A percentile compares a stretch with the other conserved stretches of the same genome.
Conservation (phyloP, 495 filamentous ascomycete genomes). For the Neurospora sp. region DNA sequence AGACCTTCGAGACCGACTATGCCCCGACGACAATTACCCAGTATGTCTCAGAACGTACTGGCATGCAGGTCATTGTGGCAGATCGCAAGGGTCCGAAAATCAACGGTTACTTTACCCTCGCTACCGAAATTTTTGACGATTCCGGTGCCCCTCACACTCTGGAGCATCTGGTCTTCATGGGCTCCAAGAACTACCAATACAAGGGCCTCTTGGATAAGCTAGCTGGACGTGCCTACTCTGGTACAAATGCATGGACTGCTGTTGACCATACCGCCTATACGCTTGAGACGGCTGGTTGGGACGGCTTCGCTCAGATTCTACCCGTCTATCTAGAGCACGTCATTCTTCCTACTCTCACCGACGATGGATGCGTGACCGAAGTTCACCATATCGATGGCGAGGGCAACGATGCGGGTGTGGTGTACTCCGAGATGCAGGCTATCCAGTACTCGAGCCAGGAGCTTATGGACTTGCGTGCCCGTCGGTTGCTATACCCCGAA, state of each 20-base stretch:
- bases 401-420: slow-evolving; percentile 92
- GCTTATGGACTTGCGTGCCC: slow-evolving; percentile 72
- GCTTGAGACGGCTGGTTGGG: slow-evolving; percentile 89
- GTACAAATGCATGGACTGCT: slow-evolving; percentile 92
- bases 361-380: slow-evolving; percentile 88
- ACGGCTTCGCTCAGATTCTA: slow-evolving; percentile 87
- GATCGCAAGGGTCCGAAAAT: slow-evolving; percentile 90
- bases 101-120: slow-evolving; percentile 86
- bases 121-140: slow-evolving; percentile 95
- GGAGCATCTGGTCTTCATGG: slow-evolving; percentile 97
- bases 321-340: slow-evolving; percentile 95
- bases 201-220: slow-evolving; percentile 93
- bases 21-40: slow-evolving; percentile 75
- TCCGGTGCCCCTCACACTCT: slow-evolving; percentile 92
- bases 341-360: slow-evolving; percentile 80
- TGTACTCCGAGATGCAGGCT: slow-evolving; percentile 98
- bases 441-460: slow-evolving; percentile 74
- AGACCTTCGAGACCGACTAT: slow-evolving; percentile 82
- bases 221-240: slow-evolving; percentile 82
- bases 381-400: slow-evolving; percentile 90
- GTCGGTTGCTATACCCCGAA: slow-evolving; percentile 75
- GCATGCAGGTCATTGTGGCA: slow-evolving; percentile 87
- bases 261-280: slow-evolving; percentile 97
- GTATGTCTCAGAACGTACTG: slow-evolving; percentile 69
- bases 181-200: slow-evolving; percentile 85